A percentile compares a stretch with the other conserved stretches of the same genome.
Conservation (phyloP, 495 filamentous ascomycete genomes). For the Penicillium desertorum region DNA sequence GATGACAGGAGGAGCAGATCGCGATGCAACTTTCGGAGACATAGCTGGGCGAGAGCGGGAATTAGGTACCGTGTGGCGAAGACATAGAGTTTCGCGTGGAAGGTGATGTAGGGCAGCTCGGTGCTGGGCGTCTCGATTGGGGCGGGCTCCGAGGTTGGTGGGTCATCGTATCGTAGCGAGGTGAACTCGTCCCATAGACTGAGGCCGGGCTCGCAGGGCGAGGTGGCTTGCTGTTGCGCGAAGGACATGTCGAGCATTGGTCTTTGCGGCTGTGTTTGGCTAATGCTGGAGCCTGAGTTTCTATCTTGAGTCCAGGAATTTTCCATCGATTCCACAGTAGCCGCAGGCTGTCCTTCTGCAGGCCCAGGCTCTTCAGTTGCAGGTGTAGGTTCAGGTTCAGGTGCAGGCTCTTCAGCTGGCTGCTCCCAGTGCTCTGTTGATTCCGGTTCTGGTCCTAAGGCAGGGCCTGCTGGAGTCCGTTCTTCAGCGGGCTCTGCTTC, state of each 20-base stretch:
- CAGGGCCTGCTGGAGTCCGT: not conserved
- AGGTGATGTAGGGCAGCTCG: conserved; percentile 43
- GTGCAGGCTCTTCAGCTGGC: not conserved
- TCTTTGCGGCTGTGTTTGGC: conserved; percentile 18
- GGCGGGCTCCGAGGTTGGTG: conserved; percentile 8
- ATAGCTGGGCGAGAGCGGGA: conserved; percentile 45
- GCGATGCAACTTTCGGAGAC: conserved; percentile 43
- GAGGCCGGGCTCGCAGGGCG: conserved; percentile 34
- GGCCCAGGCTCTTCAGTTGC: conserved; percentile 1
- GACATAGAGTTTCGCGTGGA: conserved; percentile 51
- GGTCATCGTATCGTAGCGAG: conserved; percentile 38
- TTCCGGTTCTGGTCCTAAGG: not conserved
- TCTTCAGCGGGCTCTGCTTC: conserved; percentile 1
- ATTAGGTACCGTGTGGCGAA: conserved; percentile 49
- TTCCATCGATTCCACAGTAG: conserved; percentile 8
- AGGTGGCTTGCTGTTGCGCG: conserved; percentile 35
- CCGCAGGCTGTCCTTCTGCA: conserved; percentile 2
- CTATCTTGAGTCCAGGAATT: conserved; percentile 14
- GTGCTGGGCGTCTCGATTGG: conserved; percentile 15
- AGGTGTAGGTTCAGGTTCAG: not conserved
- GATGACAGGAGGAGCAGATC: conserved; percentile 38
- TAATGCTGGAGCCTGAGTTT: conserved; percentile 1
- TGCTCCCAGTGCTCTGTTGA: not conserved
- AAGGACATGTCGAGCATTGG: conserved; percentile 48
- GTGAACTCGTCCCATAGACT: conserved; percentile 47